Percentiles rank a stretch among this genome's conserved stretches.
These are phyloP conservation scores for Neurospora sp. DNA, from an alignment of 495 filamentous ascomycete species.

Conservation along the genomic window DNA sequence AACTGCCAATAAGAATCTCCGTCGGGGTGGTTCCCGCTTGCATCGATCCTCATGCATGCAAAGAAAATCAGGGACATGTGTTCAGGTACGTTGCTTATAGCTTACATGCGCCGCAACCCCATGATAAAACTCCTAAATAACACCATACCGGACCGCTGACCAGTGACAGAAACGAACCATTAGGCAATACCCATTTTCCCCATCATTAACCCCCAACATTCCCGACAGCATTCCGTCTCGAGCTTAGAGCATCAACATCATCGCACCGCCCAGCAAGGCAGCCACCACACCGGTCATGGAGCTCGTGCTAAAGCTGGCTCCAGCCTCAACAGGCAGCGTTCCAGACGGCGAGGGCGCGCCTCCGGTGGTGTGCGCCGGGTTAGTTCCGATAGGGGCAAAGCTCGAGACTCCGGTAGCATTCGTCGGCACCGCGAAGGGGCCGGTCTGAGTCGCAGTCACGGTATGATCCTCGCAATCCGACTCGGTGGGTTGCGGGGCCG, in stretches of 20 bases:
- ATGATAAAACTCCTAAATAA: not conserved
- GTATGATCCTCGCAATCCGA: not conserved
- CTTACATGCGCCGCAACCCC: not conserved
- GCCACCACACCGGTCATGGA: slow-evolving; percentile 6
- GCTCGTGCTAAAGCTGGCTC: slow-evolving; percentile 7
- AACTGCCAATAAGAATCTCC: not conserved
- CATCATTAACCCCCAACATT: not conserved
- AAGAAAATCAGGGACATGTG: not conserved
- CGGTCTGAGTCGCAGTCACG: not conserved
- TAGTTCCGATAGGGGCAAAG: not conserved
- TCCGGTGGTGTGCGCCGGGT: not conserved
- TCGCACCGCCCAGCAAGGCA: slow-evolving; percentile 14
- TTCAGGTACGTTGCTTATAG: not conserved
- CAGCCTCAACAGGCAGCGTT: not conserved
- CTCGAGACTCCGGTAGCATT: slow-evolving; percentile 2
- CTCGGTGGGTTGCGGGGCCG: not conserved
- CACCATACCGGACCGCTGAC: not conserved
- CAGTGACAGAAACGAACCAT: not conserved
- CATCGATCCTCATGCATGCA: not conserved
- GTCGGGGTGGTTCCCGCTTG: not conserved
- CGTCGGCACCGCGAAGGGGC: not conserved
- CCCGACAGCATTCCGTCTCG: not conserved
- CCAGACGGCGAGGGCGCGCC: not conserved
- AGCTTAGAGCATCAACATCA: slow-evolving; percentile 18
- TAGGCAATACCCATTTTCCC: not conserved